phyloP scores from a whole-genome alignment of 1,139 yeast genomes.

The Yamadazyma songkhlaensis region DNA sequence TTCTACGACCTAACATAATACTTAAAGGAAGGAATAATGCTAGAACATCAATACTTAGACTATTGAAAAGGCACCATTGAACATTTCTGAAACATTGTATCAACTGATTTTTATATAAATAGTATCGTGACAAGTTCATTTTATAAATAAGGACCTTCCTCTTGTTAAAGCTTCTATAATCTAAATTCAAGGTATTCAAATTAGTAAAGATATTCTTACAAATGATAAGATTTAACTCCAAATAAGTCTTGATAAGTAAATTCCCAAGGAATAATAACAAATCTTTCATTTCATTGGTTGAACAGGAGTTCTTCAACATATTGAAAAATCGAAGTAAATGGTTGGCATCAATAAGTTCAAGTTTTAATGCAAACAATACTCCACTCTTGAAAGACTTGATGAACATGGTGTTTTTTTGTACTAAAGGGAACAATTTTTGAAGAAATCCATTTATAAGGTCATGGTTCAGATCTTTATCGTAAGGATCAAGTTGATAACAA shows the following conservation, averaged over 20 bases:
- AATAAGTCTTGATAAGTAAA: too few species aligned
- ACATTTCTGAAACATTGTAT: conserved; percentile 57
- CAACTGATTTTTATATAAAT: conserved; percentile 58
- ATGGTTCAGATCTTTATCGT: too few species aligned
- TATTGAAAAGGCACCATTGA: conserved; percentile 54
- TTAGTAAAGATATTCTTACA: conserved; percentile 77
- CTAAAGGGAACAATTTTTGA: too few species aligned
- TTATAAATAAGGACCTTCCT: conserved; percentile 58
- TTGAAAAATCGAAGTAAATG: too few species aligned
- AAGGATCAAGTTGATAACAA: too few species aligned
- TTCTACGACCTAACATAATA: conserved; percentile 50
- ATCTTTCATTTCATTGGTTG: conserved; percentile 39
- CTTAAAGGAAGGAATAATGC: conserved; percentile 57
- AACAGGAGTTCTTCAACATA: too few species aligned
- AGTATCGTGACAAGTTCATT: conserved; percentile 64
- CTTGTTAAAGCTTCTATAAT: conserved; percentile 25
- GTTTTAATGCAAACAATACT: too few species aligned
- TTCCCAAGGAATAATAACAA: conserved; percentile 23
- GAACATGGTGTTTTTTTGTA: too few species aligned
- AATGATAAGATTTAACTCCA: too few species aligned
- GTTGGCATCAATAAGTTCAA: too few species aligned
- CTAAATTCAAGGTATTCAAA: conserved; percentile 57
- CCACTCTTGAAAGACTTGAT: too few species aligned
- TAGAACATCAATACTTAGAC: conserved; percentile 39
- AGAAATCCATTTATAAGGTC: too few species aligned